These are phyloP conservation scores for Zygosaccharomyces siamensis DNA, from an alignment of 805 yeast species.

Conservation along the genomic window DNA sequence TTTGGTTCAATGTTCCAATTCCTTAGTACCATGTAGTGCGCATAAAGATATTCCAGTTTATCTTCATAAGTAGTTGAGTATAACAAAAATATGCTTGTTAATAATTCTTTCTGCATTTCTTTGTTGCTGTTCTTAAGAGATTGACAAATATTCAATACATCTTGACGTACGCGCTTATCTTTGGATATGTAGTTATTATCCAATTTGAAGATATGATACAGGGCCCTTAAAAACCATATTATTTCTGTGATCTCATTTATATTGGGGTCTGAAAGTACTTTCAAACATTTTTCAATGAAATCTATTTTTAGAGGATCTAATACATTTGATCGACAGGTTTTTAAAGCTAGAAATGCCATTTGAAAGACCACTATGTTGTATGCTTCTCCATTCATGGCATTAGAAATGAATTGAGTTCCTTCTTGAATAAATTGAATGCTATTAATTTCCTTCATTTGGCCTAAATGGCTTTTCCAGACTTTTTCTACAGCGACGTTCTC, in stretches of 20 bases:
- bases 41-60: constrained; percentile 29
- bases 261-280: not conserved
- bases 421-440: constrained; percentile 15
- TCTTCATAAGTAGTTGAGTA: constrained; percentile 16
- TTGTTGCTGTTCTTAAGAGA: not conserved
- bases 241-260: not conserved
- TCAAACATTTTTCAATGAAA: constrained; percentile 6
- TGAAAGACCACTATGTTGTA: constrained; percentile 10
- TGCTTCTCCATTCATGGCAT: constrained; percentile 1
- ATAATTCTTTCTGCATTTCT: constrained; percentile 12
- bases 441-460: constrained; percentile 36
- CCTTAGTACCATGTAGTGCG: constrained; percentile 36
- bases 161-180: constrained; percentile 7
- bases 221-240: constrained; percentile 34
- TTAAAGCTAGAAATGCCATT: constrained; percentile 16
- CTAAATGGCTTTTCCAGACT: constrained; percentile 40
- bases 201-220: constrained; percentile 20
- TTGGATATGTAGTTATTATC: constrained; percentile 11
- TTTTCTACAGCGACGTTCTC: constrained; percentile 31
- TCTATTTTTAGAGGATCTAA: not conserved
- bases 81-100: constrained; percentile 31
- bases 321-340: not conserved
- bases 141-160: constrained; percentile 5
- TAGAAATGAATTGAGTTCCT: not conserved
- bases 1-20: constrained; percentile 16